Conservation (phyloP, 2,329 filamentous ascomycete genomes). For the Alternaria ethzedia region DNA sequence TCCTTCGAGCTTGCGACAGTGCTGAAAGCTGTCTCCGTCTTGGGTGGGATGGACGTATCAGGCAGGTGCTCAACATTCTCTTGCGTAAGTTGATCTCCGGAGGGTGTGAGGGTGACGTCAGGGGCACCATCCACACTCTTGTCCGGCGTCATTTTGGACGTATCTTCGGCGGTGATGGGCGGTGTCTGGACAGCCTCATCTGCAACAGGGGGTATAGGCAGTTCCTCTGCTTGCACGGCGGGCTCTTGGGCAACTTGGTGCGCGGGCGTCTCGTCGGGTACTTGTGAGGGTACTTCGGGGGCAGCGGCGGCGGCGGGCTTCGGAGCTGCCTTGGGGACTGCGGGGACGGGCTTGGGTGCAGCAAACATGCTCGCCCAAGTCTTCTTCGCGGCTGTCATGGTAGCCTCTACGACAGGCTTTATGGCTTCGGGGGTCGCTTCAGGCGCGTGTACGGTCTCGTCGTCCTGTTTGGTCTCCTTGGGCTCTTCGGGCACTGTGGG, state of each 20-base stretch:
- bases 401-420: conserved; percentile 27
- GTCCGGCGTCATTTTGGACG: conserved; percentile 39
- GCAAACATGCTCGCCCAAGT: conserved; percentile 63
- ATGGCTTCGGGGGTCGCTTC: conserved; percentile 23
- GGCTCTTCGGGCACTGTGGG: conserved; percentile 37
- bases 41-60: conserved; percentile 77
- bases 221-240: conserved; percentile 50
- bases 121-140: conserved; percentile 57
- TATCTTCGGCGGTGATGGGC: conserved; percentile 33
- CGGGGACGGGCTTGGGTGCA: conserved; percentile 56
- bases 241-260: conserved; percentile 49
- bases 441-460: conserved; percentile 20
- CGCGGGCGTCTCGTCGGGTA: conserved; percentile 46
- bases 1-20: conserved; percentile 88
- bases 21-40: conserved; percentile 85
- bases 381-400: conserved; percentile 54
- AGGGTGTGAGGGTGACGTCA: conserved; percentile 63
- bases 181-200: conserved; percentile 47
- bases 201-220: conserved; percentile 44
- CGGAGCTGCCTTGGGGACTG: conserved; percentile 44
- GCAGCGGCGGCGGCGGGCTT: conserved; percentile 44
- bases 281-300: conserved; percentile 45
- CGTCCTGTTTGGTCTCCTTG: conserved; percentile 33
- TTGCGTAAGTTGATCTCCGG: conserved; percentile 85
- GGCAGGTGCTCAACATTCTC: conserved; percentile 90